phyloP scores from a whole-genome alignment of 2,329 filamentous ascomycete genomes.

The Neurospora crassa region DNA sequence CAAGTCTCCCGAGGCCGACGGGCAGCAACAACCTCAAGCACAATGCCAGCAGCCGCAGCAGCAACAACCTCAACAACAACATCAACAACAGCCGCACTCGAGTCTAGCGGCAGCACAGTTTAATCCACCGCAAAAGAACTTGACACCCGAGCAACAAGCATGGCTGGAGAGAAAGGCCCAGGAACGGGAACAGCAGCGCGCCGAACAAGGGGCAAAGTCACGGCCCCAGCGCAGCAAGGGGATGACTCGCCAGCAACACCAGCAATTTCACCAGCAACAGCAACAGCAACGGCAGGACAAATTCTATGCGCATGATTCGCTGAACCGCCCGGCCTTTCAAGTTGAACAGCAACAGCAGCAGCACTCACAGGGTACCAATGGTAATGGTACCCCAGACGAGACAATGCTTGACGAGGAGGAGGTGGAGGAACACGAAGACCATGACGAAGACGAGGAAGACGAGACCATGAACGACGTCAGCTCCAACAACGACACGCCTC shows the following conservation, averaged over 20 bases:
- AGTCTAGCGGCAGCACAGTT: not conserved
- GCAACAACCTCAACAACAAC: conserved; percentile 1
- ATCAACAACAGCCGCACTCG: not conserved
- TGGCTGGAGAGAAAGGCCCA: not conserved
- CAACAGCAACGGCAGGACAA: not conserved
- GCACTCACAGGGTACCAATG: not conserved
- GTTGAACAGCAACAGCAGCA: not conserved
- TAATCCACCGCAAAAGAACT: not conserved
- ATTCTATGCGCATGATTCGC: not conserved
- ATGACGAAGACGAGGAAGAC: not conserved
- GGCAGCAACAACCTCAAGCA: not conserved
- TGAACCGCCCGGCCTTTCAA: not conserved
- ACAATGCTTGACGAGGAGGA: conserved; percentile 2
- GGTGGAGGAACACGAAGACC: not conserved
- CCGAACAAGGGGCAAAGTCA: not conserved
- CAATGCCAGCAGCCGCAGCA: not conserved
- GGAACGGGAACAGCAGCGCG: not conserved
- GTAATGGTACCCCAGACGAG: conserved; percentile 4
- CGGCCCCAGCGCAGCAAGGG: not conserved
- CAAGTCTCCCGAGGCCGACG: not conserved
- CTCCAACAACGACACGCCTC: not conserved
- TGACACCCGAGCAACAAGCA: not conserved
- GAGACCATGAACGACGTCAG: not conserved
- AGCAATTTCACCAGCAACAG: not conserved
- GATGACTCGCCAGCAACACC: not conserved